These are phyloP conservation scores for Microsporum ferrugineum DNA, from an alignment of 2,329 filamentous ascomycete species.

Conservation along the genomic window DNA sequence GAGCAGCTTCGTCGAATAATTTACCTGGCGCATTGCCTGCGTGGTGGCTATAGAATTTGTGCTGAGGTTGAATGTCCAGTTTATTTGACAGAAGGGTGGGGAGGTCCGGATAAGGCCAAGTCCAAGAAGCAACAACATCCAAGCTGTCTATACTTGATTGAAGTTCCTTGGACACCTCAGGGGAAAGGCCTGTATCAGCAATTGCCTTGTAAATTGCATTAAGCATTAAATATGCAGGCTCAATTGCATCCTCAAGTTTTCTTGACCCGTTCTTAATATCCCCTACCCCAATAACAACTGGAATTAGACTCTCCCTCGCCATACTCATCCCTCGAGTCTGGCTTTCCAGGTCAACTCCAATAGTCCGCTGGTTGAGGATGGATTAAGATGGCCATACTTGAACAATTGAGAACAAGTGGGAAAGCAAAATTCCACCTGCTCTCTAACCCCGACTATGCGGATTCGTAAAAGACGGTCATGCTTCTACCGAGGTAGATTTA, in stretches of 20 bases:
- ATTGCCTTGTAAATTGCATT: conserved; percentile 44
- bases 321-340: background rate
- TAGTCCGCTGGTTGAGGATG: background rate
- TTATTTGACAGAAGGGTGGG: conserved; percentile 43
- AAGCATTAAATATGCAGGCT: conserved; percentile 49
- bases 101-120: conserved; percentile 53
- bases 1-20: conserved; percentile 52
- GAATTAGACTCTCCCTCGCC: conserved; percentile 17
- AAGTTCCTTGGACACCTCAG: conserved; percentile 25
- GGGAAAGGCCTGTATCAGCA: conserved; percentile 36
- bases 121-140: conserved; percentile 52
- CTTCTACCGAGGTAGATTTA: background rate
- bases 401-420: background rate
- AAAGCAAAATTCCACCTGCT: background rate
- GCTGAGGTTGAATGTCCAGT: conserved; percentile 38
- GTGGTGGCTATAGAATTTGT: conserved; percentile 45
- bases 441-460: background rate
- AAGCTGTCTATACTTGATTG: conserved; percentile 46
- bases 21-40: conserved; percentile 53
- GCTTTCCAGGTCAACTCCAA: background rate
- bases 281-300: conserved; percentile 53
- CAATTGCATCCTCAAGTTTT: conserved; percentile 41
- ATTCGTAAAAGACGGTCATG: background rate
- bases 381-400: background rate
- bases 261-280: conserved; percentile 50